Conservation (phyloP, 1,284 basidiomycete species). For the Taiwanofungus camphoratus region DNA sequence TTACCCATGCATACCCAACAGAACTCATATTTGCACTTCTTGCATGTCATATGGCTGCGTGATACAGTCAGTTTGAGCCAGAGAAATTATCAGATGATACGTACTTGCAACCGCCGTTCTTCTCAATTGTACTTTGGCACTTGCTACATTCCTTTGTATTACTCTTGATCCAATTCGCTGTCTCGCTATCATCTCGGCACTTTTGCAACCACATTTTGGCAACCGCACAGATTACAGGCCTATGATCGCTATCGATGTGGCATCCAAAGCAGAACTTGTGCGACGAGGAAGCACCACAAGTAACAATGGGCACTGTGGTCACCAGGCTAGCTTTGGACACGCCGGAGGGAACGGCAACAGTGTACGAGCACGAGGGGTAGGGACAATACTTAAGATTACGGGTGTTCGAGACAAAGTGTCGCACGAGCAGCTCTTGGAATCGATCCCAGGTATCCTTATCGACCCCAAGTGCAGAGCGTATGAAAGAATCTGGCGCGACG, state of each 20-base stretch:
- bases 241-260: slow-evolving; percentile 79
- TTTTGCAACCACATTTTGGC: slow-evolving; percentile 96
- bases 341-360: slow-evolving; percentile 80
- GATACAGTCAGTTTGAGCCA: not conserved
- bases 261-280: slow-evolving; percentile 93
- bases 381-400: slow-evolving; percentile 90
- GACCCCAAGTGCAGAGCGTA: slow-evolving; percentile 41
- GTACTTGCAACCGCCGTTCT: slow-evolving; percentile 99
- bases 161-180: slow-evolving; percentile 98
- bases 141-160: slow-evolving; percentile 98
- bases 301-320: slow-evolving; percentile 84
- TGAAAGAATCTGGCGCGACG: slow-evolving; percentile 64
- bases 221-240: slow-evolving; percentile 86
- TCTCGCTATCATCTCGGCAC: slow-evolving; percentile 96
- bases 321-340: slow-evolving; percentile 71
- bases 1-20: slow-evolving; percentile 79
- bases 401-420: slow-evolving; percentile 88
- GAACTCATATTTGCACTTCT: slow-evolving; percentile 93
- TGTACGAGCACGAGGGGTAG: slow-evolving; percentile 78
- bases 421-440: slow-evolving; percentile 83
- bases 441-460: slow-evolving; percentile 50
- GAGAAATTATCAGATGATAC: slow-evolving; percentile 30
- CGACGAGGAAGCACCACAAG: slow-evolving; percentile 60
- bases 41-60: slow-evolving; percentile 95
- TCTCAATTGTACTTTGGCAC: slow-evolving; percentile 97